These are phyloP conservation scores for Trichophyton benhamiae DNA, from an alignment of 2,329 filamentous ascomycete genomes.

Conservation along the genomic window DNA sequence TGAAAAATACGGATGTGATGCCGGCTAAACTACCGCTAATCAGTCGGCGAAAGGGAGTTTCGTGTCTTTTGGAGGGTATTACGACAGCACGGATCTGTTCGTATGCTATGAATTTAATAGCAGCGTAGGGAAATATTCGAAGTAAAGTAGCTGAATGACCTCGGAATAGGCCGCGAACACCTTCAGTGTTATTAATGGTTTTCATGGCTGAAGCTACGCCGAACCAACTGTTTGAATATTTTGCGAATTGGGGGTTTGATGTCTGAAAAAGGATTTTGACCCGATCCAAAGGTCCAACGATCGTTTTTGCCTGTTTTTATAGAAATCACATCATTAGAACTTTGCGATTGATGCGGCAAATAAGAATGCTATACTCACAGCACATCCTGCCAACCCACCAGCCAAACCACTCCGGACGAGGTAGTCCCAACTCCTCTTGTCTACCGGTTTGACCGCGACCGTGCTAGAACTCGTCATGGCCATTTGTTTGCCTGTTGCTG, in stretches of 20 bases:
- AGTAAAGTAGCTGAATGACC: slow-evolving; percentile 90
- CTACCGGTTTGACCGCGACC: slow-evolving; percentile 23
- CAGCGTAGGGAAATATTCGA: slow-evolving; percentile 92
- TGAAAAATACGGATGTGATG: slow-evolving; percentile 86
- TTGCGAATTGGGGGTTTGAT: slow-evolving; percentile 82
- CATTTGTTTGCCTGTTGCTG: neutral
- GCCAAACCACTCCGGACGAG: slow-evolving; percentile 71
- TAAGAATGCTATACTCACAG: slow-evolving; percentile 46
- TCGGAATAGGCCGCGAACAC: slow-evolving; percentile 66
- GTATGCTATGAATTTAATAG: slow-evolving; percentile 95
- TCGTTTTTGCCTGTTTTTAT: slow-evolving; percentile 65
- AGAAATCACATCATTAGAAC: slow-evolving; percentile 9
- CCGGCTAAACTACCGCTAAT: slow-evolving; percentile 43
- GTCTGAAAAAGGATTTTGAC: slow-evolving; percentile 99
- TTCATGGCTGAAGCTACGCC: slow-evolving; percentile 71
- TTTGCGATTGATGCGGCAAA: neutral
- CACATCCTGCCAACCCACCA: slow-evolving; percentile 82
- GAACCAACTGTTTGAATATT: slow-evolving; percentile 81
- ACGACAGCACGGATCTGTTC: slow-evolving; percentile 78
- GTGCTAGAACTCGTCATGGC: neutral
- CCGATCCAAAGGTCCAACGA: slow-evolving; percentile 88
- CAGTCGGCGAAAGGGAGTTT: slow-evolving; percentile 62
- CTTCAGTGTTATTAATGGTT: slow-evolving; percentile 68
- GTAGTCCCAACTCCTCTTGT: slow-evolving; percentile 72
- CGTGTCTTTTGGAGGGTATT: slow-evolving; percentile 59